A percentile compares a stretch with the other conserved stretches of the same genome.
Conservation (phyloP, 768 basidiomycete species). For the Lactarius quietus region DNA sequence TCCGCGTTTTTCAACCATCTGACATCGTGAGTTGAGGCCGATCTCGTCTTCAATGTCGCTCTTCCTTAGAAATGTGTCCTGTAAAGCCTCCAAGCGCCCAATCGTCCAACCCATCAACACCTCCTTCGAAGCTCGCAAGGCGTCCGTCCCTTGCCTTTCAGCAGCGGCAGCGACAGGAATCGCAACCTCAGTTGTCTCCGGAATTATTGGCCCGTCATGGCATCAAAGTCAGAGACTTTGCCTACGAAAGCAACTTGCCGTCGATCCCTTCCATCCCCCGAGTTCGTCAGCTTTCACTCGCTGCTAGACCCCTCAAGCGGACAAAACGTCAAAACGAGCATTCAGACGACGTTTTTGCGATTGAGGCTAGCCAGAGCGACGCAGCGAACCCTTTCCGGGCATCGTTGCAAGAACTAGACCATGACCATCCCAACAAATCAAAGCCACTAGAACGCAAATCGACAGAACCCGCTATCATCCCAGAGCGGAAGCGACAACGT, state of each 20-base stretch:
- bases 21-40: slow-evolving; percentile 22
- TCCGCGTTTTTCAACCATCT: slow-evolving; percentile 5
- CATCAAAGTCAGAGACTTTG: slow-evolving; percentile 57
- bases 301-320: slow-evolving; percentile 39
- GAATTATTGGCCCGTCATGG: slow-evolving; percentile 34
- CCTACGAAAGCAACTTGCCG: slow-evolving; percentile 62
- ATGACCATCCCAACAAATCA: background rate
- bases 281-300: slow-evolving; percentile 48
- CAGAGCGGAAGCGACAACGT: slow-evolving; percentile 6
- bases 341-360: slow-evolving; percentile 28
- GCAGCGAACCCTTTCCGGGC: background rate
- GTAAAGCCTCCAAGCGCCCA: slow-evolving; percentile 20
- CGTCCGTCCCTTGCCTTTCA: slow-evolving; percentile 13
- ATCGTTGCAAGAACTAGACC: background rate
- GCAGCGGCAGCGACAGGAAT: background rate
- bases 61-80: slow-evolving; percentile 21
- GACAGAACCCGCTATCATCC: slow-evolving; percentile 23
- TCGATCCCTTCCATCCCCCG: slow-evolving; percentile 52
- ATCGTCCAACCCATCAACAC: background rate
- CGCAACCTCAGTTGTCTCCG: slow-evolving; percentile 20
- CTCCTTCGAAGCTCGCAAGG: slow-evolving; percentile 10
- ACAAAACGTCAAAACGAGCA: slow-evolving; percentile 32
- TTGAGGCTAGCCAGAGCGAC: slow-evolving; percentile 16
- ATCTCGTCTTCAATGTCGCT: slow-evolving; percentile 19
- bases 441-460: slow-evolving; percentile 22